A percentile compares a stretch with the other conserved stretches of the same genome.
Evolutionary conservation across 768 basidiomycete genomes (phyloP).

Genomic region (Tylopilus felleus): DNA sequence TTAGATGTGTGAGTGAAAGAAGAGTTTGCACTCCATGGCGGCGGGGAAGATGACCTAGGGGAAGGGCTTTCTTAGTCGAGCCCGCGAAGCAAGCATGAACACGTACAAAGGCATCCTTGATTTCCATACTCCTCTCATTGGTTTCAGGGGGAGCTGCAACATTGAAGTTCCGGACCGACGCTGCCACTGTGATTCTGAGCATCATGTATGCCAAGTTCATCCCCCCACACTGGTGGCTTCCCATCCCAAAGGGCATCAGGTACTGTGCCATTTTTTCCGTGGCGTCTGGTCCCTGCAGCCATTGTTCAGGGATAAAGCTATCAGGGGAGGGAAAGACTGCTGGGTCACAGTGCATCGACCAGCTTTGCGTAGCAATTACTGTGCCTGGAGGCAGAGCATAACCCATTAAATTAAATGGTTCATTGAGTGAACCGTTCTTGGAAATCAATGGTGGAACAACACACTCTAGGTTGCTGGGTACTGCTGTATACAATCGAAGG

Average conservation of each 20-base stretch:
- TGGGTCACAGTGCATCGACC: conserved; percentile 79
- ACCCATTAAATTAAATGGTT: conserved; percentile 75
- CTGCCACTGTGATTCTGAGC: conserved; percentile 56
- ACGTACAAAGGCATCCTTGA: conserved; percentile 73
- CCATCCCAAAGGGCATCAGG: conserved; percentile 79
- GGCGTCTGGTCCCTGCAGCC: conserved; percentile 54
- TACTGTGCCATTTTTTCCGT: conserved; percentile 60
- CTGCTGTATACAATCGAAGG: conserved; percentile 67
- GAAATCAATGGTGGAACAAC: conserved; percentile 61
- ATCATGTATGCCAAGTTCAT: conserved; percentile 72
- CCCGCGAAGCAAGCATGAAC: neutral
- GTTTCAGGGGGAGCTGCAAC: conserved; percentile 65
- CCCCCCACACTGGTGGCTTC: conserved; percentile 71
- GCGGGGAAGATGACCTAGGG: conserved; percentile 71
- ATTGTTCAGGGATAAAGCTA: conserved; percentile 75
- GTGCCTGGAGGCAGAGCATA: conserved; percentile 76
- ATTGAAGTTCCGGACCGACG: conserved; percentile 65
- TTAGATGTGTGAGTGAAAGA: conserved; percentile 49
- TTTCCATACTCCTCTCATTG: conserved; percentile 71
- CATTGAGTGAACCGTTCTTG: conserved; percentile 50
- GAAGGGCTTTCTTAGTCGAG: neutral
- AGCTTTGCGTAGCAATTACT: conserved; percentile 74
- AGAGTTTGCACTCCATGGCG: conserved; percentile 73
- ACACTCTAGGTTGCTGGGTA: conserved; percentile 72
- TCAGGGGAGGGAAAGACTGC: conserved; percentile 71